Conservation (phyloP, 2,329 filamentous ascomycete species). For the Zymoseptoria crescenta region DNA sequence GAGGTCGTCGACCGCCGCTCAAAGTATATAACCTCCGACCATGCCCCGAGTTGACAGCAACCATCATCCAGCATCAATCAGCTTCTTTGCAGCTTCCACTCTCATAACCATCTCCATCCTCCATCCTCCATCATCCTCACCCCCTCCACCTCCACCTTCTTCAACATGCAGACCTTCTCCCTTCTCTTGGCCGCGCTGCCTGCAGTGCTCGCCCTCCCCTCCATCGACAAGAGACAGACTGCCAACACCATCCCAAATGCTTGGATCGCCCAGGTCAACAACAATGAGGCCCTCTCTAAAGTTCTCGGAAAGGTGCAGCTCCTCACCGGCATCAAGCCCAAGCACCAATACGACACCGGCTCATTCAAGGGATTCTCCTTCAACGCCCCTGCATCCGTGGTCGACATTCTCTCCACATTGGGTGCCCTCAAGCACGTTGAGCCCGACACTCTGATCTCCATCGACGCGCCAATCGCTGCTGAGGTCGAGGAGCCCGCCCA, state of each 20-base stretch:
- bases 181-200: conserved; percentile 14
- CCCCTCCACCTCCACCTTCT: too few species aligned
- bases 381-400: conserved; percentile 27
- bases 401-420: conserved; percentile 23
- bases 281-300: conserved; percentile 1
- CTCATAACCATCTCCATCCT: background rate
- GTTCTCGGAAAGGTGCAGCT: conserved; percentile 4
- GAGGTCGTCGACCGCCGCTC: background rate
- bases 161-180: conserved; percentile 14
- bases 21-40: background rate
- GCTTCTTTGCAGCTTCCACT: background rate
- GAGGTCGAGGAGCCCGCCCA: background rate
- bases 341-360: conserved; percentile 26
- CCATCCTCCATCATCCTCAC: background rate
- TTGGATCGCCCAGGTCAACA: conserved; percentile 17
- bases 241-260: conserved; percentile 12
- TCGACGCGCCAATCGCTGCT: conserved; percentile 17
- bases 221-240: conserved; percentile 14
- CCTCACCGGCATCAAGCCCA: conserved; percentile 11
- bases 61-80: background rate
- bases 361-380: conserved; percentile 33
- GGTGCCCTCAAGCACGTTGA: conserved; percentile 33
- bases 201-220: conserved; percentile 13
- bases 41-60: too few species aligned
- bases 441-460: conserved; percentile 32